These are phyloP conservation scores for Populus tremula DNA, from an alignment of 345 rosid species.

Conservation along the genomic window DNA sequence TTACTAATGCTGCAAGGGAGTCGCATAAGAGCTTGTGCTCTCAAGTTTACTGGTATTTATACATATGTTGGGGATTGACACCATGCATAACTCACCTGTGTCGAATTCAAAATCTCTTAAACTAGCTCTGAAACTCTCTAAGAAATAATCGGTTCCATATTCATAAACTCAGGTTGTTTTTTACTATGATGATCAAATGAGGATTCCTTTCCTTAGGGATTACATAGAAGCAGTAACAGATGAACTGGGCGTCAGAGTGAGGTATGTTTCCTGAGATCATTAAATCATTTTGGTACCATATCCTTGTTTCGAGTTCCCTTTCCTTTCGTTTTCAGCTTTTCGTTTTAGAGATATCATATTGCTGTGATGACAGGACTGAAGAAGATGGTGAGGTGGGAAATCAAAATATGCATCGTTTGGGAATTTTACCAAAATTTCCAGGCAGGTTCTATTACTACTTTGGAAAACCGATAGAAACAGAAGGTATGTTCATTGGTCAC, in stretches of 20 bases:
- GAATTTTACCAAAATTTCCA: slow-evolving; percentile 41
- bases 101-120: no score
- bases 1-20: no score
- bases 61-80: no score
- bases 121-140: background rate
- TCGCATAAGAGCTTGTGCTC: no score
- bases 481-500: slow-evolving; percentile 20
- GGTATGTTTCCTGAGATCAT: slow-evolving; percentile 18
- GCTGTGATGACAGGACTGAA: slow-evolving; percentile 28
- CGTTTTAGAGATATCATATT: background rate
- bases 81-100: no score
- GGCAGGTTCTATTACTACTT: slow-evolving; percentile 50
- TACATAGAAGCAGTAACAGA: slow-evolving; percentile 14
- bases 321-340: background rate
- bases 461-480: slow-evolving; percentile 50
- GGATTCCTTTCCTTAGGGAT: slow-evolving; percentile 39
- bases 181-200: slow-evolving; percentile 48
- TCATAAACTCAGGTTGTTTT: slow-evolving; percentile 29
- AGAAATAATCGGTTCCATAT: background rate
- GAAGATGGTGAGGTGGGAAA: slow-evolving; percentile 41
- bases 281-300: background rate
- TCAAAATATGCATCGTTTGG: slow-evolving; percentile 33
- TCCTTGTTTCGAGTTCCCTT: background rate
- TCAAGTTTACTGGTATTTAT: no score
- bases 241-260: slow-evolving; percentile 4